A percentile compares a stretch with the other conserved stretches of the same genome.
Evolutionary conservation across 2,329 filamentous ascomycete genomes (phyloP).

Genomic region (Botryotinia convoluta): DNA sequence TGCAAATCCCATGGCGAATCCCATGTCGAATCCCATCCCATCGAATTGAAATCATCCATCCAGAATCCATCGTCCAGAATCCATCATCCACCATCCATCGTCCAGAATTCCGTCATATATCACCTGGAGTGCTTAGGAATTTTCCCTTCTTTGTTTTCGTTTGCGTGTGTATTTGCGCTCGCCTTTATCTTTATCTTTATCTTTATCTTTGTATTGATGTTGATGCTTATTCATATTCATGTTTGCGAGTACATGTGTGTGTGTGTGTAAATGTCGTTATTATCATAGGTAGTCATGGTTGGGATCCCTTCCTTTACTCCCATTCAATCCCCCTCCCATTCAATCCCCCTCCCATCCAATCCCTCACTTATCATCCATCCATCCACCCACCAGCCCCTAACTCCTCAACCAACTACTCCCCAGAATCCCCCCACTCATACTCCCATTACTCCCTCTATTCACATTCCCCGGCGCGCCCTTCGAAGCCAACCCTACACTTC

Average conservation of each 20-base stretch:
- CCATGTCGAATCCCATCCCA: neutral
- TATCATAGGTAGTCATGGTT: neutral
- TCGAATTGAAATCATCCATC: neutral
- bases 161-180: neutral
- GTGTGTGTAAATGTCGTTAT: neutral
- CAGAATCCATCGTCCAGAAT: too few species aligned
- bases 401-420: constrained; percentile 53
- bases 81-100: neutral
- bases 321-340: too few species aligned
- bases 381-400: constrained; percentile 29
- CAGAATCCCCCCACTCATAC: constrained; percentile 47
- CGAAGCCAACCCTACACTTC: constrained; percentile 41
- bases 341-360: too few species aligned
- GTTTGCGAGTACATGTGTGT: neutral
- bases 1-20: neutral
- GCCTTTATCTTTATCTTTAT: neutral
- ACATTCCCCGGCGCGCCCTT: neutral
- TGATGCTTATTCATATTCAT: neutral
- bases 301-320: neutral
- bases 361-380: neutral
- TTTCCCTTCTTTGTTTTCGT: neutral
- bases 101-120: neutral
- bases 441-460: constrained; percentile 31
- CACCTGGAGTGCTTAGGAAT: neutral
- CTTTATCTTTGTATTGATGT: neutral